Conservation (phyloP, 208 protist species). For the Crithidia expoeki region DNA sequence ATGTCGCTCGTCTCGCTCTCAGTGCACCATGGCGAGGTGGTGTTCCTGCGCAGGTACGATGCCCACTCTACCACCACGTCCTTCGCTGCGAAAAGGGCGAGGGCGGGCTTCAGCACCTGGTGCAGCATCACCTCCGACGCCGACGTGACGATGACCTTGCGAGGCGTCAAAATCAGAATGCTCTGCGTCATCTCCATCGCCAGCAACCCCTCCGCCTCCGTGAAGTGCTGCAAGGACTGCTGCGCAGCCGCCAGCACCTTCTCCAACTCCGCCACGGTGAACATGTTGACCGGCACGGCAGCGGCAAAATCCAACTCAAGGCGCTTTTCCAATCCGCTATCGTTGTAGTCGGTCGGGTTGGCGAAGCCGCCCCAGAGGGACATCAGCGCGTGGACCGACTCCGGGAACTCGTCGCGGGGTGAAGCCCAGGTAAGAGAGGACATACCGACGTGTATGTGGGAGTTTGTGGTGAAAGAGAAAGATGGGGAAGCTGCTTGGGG, state of each 20-base stretch:
- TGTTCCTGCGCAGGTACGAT: conserved; percentile 85
- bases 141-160: conserved; percentile 58
- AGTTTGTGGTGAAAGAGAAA: conserved; percentile 7
- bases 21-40: conserved; percentile 62
- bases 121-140: conserved; percentile 73
- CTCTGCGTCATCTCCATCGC: conserved; percentile 54
- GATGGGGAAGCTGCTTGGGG: neutral
- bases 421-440: conserved; percentile 46
- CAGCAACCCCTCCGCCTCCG: conserved; percentile 32
- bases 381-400: conserved; percentile 86
- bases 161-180: conserved; percentile 51
- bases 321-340: conserved; percentile 84
- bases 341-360: conserved; percentile 43
- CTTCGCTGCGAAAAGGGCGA: conserved; percentile 42
- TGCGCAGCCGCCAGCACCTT: conserved; percentile 41
- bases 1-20: conserved; percentile 72
- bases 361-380: conserved; percentile 86
- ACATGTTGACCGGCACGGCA: conserved; percentile 7
- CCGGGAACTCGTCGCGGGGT: conserved; percentile 63
- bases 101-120: conserved; percentile 43
- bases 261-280: conserved; percentile 50
- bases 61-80: conserved; percentile 73
- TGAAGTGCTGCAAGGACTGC: conserved; percentile 41
- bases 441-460: conserved; percentile 20
- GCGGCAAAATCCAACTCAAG: conserved; percentile 82